Percentiles rank a stretch among this genome's conserved stretches.
phyloP scores from a whole-genome alignment of 345 rosid genomes.

The Salix arbutifolia region DNA sequence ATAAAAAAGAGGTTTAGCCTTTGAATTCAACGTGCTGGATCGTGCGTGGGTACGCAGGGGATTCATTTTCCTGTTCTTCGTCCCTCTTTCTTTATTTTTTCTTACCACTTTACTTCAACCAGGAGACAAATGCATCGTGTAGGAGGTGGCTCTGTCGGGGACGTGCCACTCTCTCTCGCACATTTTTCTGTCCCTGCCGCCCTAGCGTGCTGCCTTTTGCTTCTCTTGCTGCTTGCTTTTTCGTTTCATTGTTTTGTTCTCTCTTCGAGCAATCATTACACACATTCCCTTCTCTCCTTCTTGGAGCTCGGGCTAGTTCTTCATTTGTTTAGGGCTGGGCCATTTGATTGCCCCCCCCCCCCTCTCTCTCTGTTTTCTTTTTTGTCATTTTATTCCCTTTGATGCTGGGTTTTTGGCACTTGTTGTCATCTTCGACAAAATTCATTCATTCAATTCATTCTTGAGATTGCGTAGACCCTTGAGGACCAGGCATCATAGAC shows the following conservation, averaged over 20 bases:
- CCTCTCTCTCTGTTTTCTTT: background rate
- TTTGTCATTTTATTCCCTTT: background rate
- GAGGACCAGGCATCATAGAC: too few species aligned
- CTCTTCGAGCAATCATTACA: background rate
- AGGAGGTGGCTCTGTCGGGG: background rate
- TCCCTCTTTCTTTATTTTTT: too few species aligned
- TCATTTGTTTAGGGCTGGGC: background rate
- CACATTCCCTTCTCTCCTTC: background rate
- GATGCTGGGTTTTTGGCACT: background rate
- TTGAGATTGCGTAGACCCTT: too few species aligned
- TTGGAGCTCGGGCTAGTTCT: background rate
- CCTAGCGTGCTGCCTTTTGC: background rate
- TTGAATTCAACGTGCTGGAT: background rate
- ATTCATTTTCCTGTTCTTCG: background rate
- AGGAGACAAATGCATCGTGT: slow-evolving; percentile 1
- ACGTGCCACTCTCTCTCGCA: background rate
- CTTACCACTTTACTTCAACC: background rate
- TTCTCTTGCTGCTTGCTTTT: background rate
- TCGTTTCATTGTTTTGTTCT: too few species aligned
- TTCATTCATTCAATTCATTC: too few species aligned
- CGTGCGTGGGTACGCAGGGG: background rate
- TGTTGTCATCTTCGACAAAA: too few species aligned
- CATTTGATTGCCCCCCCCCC: background rate
- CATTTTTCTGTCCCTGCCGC: background rate
- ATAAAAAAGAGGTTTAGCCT: background rate